Base-by-base conservation (phyloP, 2,329 filamentous ascomycete genomes). In the Colletotrichum liaoningense region DNA sequence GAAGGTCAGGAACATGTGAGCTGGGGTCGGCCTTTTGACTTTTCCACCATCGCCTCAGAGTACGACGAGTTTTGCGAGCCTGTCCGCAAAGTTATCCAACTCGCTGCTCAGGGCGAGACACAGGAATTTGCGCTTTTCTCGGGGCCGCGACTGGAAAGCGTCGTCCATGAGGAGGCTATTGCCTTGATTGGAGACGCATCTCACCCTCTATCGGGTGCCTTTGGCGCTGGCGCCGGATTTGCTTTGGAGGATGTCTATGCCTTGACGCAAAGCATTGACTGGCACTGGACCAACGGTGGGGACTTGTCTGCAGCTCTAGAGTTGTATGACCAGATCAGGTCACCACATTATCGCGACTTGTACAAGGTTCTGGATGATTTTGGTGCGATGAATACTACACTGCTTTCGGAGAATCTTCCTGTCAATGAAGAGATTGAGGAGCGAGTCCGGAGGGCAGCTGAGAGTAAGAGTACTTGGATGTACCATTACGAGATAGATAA, bases 171-270 rank as follows among this genome's bases (percentile, higher is more conserved):
- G 1, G 52, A 55, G 9, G 54, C 65, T 4, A 76, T 89, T 3
- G 88, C 86, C 6, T 81, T 90, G 4, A 83, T 90, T 0, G 88
- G 88, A 9, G 88, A 90, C 74, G 85, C 88, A 0, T 89, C 87
- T 1, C 88, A 90, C 77, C 86, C 88, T 0, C 81, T 89, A 0
- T 88, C 87, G 0, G 86, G 86, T 0, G 82, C 82, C 0, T 85
- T 85, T 54, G 83, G 83, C 0, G 81, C 83, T 0, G 83, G 83
- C 0, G 82, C 83, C 0, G 82, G 81, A 0, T 84, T 83, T n/a
- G 82, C 81, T 2, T 77, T 84, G 59, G 81, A 83, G 65, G 80
- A 81, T 28, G 78, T 77, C 0, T 81, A 77, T 16, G 75, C 77
- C 24, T 64, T 81, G 4, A 57, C 77, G 1, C 77, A 73, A 60